Evolutionary conservation across 305 asterid genomes (phyloP).

Genomic region (Solanum hybrid): DNA sequence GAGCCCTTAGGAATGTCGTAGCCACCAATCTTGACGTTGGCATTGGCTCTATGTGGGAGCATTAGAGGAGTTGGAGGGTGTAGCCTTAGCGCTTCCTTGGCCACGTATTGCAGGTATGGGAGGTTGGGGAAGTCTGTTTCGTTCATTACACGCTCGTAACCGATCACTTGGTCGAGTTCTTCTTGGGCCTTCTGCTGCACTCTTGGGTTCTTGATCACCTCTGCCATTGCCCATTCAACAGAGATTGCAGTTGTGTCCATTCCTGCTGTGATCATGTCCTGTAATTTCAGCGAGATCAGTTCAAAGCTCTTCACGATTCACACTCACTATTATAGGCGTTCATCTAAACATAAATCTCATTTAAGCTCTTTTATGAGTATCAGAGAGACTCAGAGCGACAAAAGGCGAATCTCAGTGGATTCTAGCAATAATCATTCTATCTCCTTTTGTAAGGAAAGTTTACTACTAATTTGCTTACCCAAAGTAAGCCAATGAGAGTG

Average conservation of each 20-base stretch:
- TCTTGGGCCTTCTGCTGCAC: constrained; percentile 28
- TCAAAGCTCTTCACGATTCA: background rate
- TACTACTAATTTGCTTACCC: constrained; percentile 9
- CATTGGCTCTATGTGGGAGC: constrained; percentile 29
- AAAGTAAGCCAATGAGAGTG: constrained; percentile 22
- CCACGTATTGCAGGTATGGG: constrained; percentile 22
- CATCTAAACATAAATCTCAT: background rate
- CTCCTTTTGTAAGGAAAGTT: background rate
- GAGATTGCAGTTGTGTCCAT: constrained; percentile 29
- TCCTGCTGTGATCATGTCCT: constrained; percentile 34
- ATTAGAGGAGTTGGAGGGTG: constrained; percentile 35
- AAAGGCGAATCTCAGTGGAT: background rate
- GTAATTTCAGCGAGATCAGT: background rate
- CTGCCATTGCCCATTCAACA: constrained; percentile 33
- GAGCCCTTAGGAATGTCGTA: constrained; percentile 28
- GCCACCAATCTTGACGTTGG: constrained; percentile 25
- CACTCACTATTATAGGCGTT: background rate
- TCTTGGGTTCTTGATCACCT: constrained; percentile 26
- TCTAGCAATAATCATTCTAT: background rate
- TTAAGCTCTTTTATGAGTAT: background rate
- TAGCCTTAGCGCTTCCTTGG: constrained; percentile 26
- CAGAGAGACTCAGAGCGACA: background rate
- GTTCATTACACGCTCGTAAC: constrained; percentile 18
- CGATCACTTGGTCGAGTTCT: constrained; percentile 25
- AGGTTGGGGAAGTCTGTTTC: constrained; percentile 23